Base-by-base conservation (phyloP, 1,139 yeast genomes). In the Geotrichum cucujoidarum region DNA sequence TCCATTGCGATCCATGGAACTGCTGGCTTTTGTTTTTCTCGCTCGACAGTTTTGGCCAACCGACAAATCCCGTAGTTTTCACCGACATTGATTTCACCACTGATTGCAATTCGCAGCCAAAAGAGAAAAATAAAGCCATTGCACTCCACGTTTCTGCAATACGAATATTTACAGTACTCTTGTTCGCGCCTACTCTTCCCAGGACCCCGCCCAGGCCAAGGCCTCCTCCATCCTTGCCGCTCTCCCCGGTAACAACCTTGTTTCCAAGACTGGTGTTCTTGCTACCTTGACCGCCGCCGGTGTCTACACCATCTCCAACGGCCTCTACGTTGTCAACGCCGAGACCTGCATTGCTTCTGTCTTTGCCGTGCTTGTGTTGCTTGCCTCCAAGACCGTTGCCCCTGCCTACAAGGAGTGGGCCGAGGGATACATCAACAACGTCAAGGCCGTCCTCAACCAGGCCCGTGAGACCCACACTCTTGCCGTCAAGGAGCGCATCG, bases 361-460 rank as follows among this genome's bases (percentile, higher is more conserved):
- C 55, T 92, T 92, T 71, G 70, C 81, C 55, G 83, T 87, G 55
- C 84, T 90, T 68, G 69, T 83, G 57, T 82, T 77, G 58, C 75
- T 89, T 63, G 75, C 80, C 61, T 87, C 90, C 66, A 92, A 90
- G 77, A 81, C 83, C 60, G 83, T 87, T 62, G 96, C 96, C 55
- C 97, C 97, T 63, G 79, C 85, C 64, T 92, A 90, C 77, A 87
- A 88, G 63, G 94, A 85, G 65, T 88, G 94, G 84, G 97, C 97
- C 53, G 89, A 83, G 65, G 84, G 86, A 55, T 90, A 95, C 78
- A 78, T 90, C 68, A 80, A 83, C 68, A 81, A 84, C 65, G 92
- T 92, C 65, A 77, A 81, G 65, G 81, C 77, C 58, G 77, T 89
- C 60, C 80, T 92, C 71, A 87, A 87, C 74, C 78, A 83, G 58